Base-by-base conservation (phyloP, 257 asterid species). In the Solanum paucissectum region DNA sequence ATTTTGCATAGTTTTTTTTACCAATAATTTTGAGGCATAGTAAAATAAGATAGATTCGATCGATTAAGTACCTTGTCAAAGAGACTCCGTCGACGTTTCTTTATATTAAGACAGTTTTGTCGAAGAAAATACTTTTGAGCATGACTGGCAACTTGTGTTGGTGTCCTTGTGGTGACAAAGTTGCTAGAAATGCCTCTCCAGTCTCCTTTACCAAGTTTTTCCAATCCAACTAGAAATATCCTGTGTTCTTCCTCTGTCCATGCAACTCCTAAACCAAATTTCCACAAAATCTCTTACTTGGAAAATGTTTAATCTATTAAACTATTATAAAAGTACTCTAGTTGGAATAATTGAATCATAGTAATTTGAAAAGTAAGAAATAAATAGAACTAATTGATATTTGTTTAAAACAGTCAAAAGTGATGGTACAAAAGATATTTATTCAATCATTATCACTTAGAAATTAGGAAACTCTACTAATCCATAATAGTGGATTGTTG, bases 71-170 rank as follows among this genome's bases (percentile, higher is more conserved):
- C 90, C 90, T 14, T 68, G 52, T 90, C 89, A 46, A 90, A 88
- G 18, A 88, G 92, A 85, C 88, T 90, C 60, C 87, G 76, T 29
- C 87, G 86, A 6, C 88, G 89, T 52, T 25, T 89, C 42, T 88
- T 90, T 33, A 1, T 71, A 23, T 12, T 62, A 12, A 40, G 52
- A 33, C 27, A 16, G 20, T 46, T 83, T 84, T 58, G 86, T 2
- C 91, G 86, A 76, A 90, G 88, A 85, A 90, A 90, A 87, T 90
- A 88, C 81, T 90, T 90, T 44, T 90, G 92, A 14, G 92, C 92
- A 87, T 90, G 92, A 85, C 92, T 90, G 20, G 92, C 91, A 18
- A 90, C 92, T 85, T 90, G 91, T 6, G 90, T 89, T 38, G 91
- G 87, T 58, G 92, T 90, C 66, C 90, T 90, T 20, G 92, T 83